Conservation (phyloP, 805 yeast species). For the Metschnikowia koreensis region DNA sequence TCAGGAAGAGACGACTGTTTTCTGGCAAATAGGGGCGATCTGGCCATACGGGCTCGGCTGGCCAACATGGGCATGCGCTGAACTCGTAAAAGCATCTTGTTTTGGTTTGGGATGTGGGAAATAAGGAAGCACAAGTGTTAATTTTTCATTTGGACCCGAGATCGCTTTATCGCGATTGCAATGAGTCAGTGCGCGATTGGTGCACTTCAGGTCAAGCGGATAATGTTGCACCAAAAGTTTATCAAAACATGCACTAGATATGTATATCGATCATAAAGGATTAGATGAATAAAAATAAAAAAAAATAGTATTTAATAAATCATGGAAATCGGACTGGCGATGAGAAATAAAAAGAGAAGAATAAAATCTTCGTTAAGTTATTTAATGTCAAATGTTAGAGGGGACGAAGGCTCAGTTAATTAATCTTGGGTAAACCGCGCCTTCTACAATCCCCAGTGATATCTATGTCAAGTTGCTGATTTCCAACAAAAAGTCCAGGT, state of each 20-base stretch:
- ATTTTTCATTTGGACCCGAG: neutral
- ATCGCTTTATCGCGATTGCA: conserved; percentile 2
- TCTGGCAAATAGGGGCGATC: neutral
- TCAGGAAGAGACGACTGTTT: conserved; percentile 13
- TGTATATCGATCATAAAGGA: too few species aligned
- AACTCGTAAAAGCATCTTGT: conserved; percentile 5
- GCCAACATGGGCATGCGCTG: conserved; percentile 1
- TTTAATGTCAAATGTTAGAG: too few species aligned
- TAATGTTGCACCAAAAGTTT: too few species aligned
- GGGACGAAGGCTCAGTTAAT: too few species aligned
- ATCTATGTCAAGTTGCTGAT: conserved; percentile 31
- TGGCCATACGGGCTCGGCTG: neutral
- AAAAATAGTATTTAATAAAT: too few species aligned
- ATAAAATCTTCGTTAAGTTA: neutral
- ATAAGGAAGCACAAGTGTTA: neutral
- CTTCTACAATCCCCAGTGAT: too few species aligned
- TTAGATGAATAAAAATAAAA: too few species aligned
- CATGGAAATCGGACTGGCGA: neutral
- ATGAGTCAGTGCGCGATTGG: conserved; percentile 3
- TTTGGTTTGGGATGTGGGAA: neutral
- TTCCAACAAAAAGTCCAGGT: conserved; percentile 64
- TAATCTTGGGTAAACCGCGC: too few species aligned
- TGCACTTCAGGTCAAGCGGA: neutral
- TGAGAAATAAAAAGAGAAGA: too few species aligned
- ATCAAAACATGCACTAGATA: too few species aligned